Evolutionary conservation across 495 filamentous ascomycete species (phyloP).

Genomic region (Chlorociboria aeruginascens): DNA sequence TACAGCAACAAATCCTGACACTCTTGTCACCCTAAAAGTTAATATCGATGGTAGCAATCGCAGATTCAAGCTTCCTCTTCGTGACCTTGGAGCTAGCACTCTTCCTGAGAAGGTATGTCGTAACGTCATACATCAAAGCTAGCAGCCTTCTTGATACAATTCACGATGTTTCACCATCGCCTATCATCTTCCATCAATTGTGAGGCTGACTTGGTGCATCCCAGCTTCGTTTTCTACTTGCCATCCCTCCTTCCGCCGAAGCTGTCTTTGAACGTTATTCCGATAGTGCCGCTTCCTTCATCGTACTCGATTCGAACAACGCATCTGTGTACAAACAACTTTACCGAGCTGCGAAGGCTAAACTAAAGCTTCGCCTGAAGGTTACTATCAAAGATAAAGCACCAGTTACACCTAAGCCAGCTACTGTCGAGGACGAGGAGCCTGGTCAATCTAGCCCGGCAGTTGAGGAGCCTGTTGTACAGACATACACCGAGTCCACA

Average conservation of each 20-base stretch:
- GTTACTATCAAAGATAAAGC: conserved; percentile 37
- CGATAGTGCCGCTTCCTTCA: conserved; percentile 74
- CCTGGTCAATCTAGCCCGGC: conserved; percentile 14
- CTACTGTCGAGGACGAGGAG: conserved; percentile 30
- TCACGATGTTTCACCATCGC: background rate
- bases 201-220: background rate
- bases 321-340: conserved; percentile 88
- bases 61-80: conserved; percentile 82
- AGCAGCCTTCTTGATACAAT: conserved; percentile 2
- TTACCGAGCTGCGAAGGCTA: conserved; percentile 92
- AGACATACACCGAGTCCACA: background rate
- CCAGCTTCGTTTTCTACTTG: conserved; percentile 67
- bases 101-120: conserved; percentile 77
- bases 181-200: background rate
- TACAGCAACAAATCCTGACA: conserved; percentile 41
- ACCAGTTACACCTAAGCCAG: conserved; percentile 26
- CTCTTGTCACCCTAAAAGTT: conserved; percentile 77
- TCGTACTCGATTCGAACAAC: conserved; percentile 69
- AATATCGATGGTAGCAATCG: conserved; percentile 57
- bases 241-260: conserved; percentile 52
- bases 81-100: conserved; percentile 63
- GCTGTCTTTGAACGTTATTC: conserved; percentile 90
- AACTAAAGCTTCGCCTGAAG: conserved; percentile 89
- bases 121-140: conserved; percentile 9
- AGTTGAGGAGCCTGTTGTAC: background rate